Base-by-base conservation (phyloP, 2,329 filamentous ascomycete genomes). In the Sclerotinia minor region DNA sequence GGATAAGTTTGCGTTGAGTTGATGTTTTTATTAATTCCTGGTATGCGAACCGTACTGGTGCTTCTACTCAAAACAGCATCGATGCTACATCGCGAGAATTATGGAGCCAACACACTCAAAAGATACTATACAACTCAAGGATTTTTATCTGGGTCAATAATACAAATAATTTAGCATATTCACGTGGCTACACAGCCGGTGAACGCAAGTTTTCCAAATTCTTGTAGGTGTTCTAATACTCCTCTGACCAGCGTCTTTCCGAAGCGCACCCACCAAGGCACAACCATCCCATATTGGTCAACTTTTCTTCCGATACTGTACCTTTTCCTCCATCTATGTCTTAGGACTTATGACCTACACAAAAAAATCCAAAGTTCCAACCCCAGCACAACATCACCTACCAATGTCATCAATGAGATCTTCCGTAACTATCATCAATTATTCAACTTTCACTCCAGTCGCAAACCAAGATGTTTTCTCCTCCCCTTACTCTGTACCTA, bases 281-380 rank as follows among this genome's bases (percentile, higher is more conserved):
- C 80, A 21, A 80, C 78, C 63, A 81, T 85, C 83, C 9, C 87
- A 90, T 77, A 81, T 89, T 50, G 87, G 87, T 24, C 87, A 91
- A 75, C 74, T 87, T 63, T 90, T 87, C 81, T 87, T 88, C 75
- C 75, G 86, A 89, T 75, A 83, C 89, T 75, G 89, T 75, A 83
- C 89, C 75, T 79, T 81, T 70, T 82, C 90, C 13, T 82, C 86
- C 71, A 72, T 73, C 35, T 70, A 79, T 50, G 84, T 89, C 66
- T 83, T 87, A 69, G 75, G 76, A 13, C 79, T 77, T 0, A 68
- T 74, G 0, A 83, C 84, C 0, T 86, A 86, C 76, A 76, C 69
- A 6, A 75, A 76, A 76, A 67, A 85, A 86, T 77, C 80, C 77
- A 0, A 67, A 85, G 86, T 77, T 80, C 77, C 0, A 79, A 83